A percentile compares a stretch with the other conserved stretches of the same genome.
Evolutionary conservation across 495 filamentous ascomycete genomes (phyloP).

Genomic region (Talaromyces thailandensis): DNA sequence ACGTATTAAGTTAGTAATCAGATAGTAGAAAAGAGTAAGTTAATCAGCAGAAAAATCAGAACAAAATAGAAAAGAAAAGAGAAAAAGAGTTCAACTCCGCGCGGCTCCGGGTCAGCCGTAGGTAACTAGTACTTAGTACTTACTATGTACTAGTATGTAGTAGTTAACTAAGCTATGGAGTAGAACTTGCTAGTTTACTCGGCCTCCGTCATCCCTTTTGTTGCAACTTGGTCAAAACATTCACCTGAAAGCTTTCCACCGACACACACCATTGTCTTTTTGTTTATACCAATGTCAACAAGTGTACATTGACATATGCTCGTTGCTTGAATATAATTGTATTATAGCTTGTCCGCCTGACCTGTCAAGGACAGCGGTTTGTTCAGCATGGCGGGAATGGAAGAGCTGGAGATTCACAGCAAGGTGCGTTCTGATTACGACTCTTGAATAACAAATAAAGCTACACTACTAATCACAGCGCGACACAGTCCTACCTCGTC

Average conservation of each 20-base stretch:
- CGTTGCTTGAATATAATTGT: background rate
- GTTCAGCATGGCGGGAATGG: constrained; percentile 75
- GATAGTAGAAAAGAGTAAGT: background rate
- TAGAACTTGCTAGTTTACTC: no score
- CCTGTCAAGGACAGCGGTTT: background rate
- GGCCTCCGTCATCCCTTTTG: background rate
- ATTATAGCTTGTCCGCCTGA: background rate
- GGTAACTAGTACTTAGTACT: no score
- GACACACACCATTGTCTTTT: background rate
- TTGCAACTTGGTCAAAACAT: constrained; percentile 6
- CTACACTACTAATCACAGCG: background rate
- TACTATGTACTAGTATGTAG: no score
- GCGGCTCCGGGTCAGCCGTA: background rate
- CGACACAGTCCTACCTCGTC: constrained; percentile 79
- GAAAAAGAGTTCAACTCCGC: background rate
- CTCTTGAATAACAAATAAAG: no score
- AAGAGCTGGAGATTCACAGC: constrained; percentile 95
- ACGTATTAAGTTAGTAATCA: background rate
- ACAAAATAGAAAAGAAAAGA: background rate
- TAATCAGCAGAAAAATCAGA: background rate
- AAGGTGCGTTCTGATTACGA: constrained; percentile 54
- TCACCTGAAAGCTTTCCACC: background rate
- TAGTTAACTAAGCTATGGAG: no score
- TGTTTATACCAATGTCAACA: background rate
- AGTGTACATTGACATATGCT: no score